Evolutionary conservation across 306 rosid species (phyloP).

Genomic region (Medicago ruthenica): DNA sequence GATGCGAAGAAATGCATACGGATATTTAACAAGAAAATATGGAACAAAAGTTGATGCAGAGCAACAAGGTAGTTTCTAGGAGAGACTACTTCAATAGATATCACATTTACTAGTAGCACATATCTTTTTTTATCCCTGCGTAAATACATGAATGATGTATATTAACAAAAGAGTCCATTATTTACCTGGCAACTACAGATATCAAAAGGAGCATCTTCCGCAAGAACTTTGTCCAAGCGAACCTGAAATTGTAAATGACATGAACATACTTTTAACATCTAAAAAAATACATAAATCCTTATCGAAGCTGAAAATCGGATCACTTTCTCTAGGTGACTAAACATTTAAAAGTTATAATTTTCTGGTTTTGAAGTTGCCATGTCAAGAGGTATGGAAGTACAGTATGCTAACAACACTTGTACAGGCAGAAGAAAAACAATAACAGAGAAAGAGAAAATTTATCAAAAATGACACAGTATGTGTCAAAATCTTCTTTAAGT

Average conservation of each 20-base stretch:
- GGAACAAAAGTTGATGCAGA: constrained; percentile 8
- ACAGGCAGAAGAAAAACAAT: background rate
- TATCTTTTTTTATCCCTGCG: constrained; percentile 3
- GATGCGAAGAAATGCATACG: constrained; percentile 1
- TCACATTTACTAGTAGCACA: background rate
- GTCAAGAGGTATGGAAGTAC: background rate
- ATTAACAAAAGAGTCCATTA: constrained; percentile 28
- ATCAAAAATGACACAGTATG: background rate
- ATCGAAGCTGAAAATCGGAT: background rate
- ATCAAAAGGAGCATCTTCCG: constrained; percentile 89
- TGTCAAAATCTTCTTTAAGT: background rate
- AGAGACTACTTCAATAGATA: background rate
- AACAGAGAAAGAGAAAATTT: background rate
- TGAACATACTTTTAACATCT: constrained; percentile 21
- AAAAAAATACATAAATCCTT: constrained; percentile 13
- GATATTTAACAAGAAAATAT: constrained; percentile 24
- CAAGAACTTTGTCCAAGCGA: constrained; percentile 82
- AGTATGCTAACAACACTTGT: constrained; percentile 16
- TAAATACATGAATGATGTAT: constrained; percentile 17
- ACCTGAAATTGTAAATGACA: constrained; percentile 56
- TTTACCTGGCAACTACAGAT: constrained; percentile 91
- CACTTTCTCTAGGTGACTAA: background rate
- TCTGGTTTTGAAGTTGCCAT: background rate
- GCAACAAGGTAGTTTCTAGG: constrained; percentile 9
- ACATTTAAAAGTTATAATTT: background rate